These are phyloP conservation scores for Styphnolobium japonicum DNA, from an alignment of 306 rosid species.

Conservation along the genomic window DNA sequence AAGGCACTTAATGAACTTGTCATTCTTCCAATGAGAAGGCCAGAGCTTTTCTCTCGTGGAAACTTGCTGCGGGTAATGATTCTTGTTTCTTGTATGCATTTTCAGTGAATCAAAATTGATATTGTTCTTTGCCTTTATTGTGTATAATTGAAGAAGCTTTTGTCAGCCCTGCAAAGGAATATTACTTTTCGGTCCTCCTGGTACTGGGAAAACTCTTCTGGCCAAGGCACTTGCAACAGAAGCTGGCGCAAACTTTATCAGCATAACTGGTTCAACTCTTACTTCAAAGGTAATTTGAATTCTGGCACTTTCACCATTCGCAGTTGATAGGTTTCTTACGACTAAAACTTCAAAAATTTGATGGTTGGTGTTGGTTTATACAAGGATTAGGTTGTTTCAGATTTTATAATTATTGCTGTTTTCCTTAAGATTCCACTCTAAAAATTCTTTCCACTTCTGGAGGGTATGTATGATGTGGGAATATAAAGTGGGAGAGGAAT, in stretches of 20 bases:
- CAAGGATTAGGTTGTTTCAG: too few relatives aligned
- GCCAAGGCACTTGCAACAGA: conserved; percentile 99
- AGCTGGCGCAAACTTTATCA: conserved; percentile 96
- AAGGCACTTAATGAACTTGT: conserved; percentile 87
- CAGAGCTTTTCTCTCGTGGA: conserved; percentile 90
- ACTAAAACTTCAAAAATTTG: background rate
- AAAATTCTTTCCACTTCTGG: background rate
- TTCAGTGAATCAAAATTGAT: background rate
- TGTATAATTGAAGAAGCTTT: conserved; percentile 25
- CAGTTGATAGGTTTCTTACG: conserved; percentile 5
- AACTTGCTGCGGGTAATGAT: conserved; percentile 83
- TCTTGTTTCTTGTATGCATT: conserved; percentile 19
- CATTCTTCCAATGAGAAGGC: conserved; percentile 97
- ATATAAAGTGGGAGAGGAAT: background rate
- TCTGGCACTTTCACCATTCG: background rate
- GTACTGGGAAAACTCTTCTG: conserved; percentile 97
- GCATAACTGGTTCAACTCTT: conserved; percentile 94
- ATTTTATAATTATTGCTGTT: background rate
- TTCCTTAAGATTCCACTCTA: background rate
- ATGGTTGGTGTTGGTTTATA: too few relatives aligned
- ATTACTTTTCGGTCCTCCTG: conserved; percentile 98
- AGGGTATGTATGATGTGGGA: background rate
- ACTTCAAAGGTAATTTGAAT: conserved; percentile 77
- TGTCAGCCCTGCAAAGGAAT: conserved; percentile 96
- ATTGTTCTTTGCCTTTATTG: background rate